Base-by-base conservation (phyloP, 495 filamentous ascomycete species). In the Daldinia decipiens region DNA sequence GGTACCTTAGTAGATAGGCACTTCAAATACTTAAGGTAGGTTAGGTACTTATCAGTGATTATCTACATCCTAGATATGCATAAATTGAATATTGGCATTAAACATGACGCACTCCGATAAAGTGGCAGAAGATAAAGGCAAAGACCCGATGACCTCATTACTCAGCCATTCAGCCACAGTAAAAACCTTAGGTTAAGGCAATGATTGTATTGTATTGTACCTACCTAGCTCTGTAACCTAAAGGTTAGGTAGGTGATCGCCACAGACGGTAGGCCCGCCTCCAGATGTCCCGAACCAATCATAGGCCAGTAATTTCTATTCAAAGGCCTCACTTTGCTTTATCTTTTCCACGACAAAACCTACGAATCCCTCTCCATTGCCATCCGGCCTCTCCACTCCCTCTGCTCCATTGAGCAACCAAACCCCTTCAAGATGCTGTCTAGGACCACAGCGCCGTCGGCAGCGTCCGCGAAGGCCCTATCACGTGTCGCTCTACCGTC, bases 371-470 rank as follows among this genome's bases (percentile, higher is more conserved):
- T 58, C 54, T 65, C 71, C 65, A 55, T 72, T 47, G 79, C 77
- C 79, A 76, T 80, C 80, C 78, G 79, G 78, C 77, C 80, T 79
- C 77, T 74, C 74, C 72, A 74, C 76, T 76, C 75, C 60, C 62
- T 59, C 77, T 78, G 79, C 81, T 82, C 81, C 77, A 79, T 78
- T 78, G 81, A 79, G 81, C 81, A 77, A 75, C 78, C 62, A 74
- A 65, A 64, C 57, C 61, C 68, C 67, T 59, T 58, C 80, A 77
- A 55, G 21, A 84, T 84, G 82, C 78, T 84, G 76, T 83, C 82
- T 47, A 82, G 82, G 76, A 82, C 81, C 29, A 77, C 82, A 55
- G 77, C 79, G 64, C 79, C 82, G 71, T 76, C 82, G 72, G 75
- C 75, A 77, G 80, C 80, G 71, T 79, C 80, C 67, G 77, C 74